Evolutionary conservation across 352 stramenopile genomes (phyloP).

Genomic region (Pythium apleroticum): DNA sequence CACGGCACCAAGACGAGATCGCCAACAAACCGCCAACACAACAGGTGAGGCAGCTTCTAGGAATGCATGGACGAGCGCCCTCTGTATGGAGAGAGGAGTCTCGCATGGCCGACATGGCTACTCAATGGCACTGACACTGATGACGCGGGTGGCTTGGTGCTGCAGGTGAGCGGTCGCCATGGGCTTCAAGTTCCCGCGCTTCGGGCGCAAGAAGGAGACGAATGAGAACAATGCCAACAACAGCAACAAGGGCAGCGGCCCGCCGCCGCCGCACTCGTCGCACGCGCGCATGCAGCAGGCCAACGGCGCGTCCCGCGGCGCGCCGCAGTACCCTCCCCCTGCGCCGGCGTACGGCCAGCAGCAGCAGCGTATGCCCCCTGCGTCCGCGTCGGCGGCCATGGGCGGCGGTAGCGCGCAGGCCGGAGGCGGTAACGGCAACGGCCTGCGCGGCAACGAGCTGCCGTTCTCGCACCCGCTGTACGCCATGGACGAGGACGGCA

Average conservation of each 20-base stretch:
- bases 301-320: neutral
- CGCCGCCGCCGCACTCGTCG: slow-evolving; percentile 41
- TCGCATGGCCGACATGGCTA: too few relatives aligned
- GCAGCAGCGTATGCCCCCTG: slow-evolving; percentile 21
- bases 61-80: neutral
- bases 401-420: slow-evolving; percentile 7
- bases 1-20: neutral
- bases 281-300: slow-evolving; percentile 27
- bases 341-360: slow-evolving; percentile 9
- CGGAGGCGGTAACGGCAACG: slow-evolving; percentile 8
- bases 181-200: slow-evolving; percentile 73
- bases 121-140: neutral
- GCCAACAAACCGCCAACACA: slow-evolving; percentile 3
- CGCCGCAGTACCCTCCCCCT: slow-evolving; percentile 28
- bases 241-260: slow-evolving; percentile 43
- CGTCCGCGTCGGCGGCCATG: slow-evolving; percentile 16
- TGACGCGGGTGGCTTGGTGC: neutral
- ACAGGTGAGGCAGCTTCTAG: neutral
- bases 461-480: slow-evolving; percentile 82
- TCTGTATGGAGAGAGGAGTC: too few relatives aligned
- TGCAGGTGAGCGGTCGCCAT: slow-evolving; percentile 28
- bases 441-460: slow-evolving; percentile 34
- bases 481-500: slow-evolving; percentile 80
- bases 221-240: slow-evolving; percentile 40
- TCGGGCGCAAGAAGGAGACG: slow-evolving; percentile 68